Evolutionary conservation across 2,329 filamentous ascomycete species (phyloP).

Genomic region (Gyromitra esculenta): DNA sequence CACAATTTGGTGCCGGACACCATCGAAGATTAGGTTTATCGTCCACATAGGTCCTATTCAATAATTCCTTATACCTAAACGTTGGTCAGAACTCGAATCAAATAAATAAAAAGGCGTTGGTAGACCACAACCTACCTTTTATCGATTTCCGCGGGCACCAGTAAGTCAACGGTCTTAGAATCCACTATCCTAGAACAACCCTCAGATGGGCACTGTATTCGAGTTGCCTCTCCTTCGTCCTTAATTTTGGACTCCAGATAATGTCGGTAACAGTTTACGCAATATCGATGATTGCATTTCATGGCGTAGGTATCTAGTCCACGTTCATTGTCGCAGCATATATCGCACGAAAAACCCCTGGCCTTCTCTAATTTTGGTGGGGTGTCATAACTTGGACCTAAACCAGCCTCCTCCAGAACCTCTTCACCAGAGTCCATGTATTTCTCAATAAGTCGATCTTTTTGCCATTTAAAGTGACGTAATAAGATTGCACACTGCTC

Average conservation of each 20-base stretch:
- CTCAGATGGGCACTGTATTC: constrained; percentile 91
- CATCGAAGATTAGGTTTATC: constrained; percentile 95
- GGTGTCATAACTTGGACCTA: constrained; percentile 72
- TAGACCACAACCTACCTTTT: constrained; percentile 35
- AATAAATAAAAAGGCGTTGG: constrained; percentile 4
- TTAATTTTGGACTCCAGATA: constrained; percentile 93
- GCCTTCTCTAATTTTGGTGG: constrained; percentile 73
- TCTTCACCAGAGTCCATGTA: constrained; percentile 91
- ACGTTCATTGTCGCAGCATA: constrained; percentile 89
- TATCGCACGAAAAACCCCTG: constrained; percentile 88
- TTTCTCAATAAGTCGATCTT: constrained; percentile 90
- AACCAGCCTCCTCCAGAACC: constrained; percentile 83
- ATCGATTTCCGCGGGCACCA: constrained; percentile 61
- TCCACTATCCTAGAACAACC: constrained; percentile 91
- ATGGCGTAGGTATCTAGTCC: constrained; percentile 86
- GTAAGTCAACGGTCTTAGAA: constrained; percentile 82
- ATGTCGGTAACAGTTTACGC: constrained; percentile 88
- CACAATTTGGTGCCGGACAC: constrained; percentile 98
- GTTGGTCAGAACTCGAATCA: constrained; percentile 45
- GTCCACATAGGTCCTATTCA: constrained; percentile 95
- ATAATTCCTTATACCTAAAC: constrained; percentile 79
- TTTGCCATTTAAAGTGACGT: constrained; percentile 92
- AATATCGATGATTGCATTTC: constrained; percentile 94
- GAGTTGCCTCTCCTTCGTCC: constrained; percentile 91
- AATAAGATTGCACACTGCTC: constrained; percentile 92